Evolutionary conservation across 306 rosid genomes (phyloP).

Genomic region (Vigna reflexopilosa): DNA sequence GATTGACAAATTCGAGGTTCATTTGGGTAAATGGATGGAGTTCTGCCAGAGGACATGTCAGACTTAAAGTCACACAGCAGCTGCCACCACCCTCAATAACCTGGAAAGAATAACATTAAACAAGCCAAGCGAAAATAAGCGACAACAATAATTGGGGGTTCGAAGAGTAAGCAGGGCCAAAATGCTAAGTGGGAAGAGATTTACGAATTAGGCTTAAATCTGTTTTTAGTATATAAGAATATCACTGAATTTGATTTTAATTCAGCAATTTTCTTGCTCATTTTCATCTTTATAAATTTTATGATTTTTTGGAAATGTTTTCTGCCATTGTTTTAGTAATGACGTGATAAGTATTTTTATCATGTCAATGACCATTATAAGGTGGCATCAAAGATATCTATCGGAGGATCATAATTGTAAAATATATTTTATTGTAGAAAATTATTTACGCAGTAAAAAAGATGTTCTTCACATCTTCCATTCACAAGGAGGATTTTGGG

Average conservation of each 20-base stretch:
- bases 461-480: not conserved
- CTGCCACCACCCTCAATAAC: constrained; percentile 63
- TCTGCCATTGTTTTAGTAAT: not conserved
- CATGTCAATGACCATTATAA: not conserved
- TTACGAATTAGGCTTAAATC: not conserved
- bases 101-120: constrained; percentile 52
- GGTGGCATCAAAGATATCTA: not conserved
- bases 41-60: constrained; percentile 53
- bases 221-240: not conserved
- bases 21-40: constrained; percentile 46
- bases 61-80: constrained; percentile 60
- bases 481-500: constrained; percentile 2
- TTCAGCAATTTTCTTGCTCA: not conserved
- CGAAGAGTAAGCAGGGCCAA: not conserved
- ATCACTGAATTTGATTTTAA: not conserved
- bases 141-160: not conserved
- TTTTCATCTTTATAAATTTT: not conserved
- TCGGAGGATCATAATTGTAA: not conserved
- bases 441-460: not conserved
- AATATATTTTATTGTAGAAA: not conserved
- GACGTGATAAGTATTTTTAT: not conserved
- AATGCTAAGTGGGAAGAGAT: not conserved
- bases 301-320: not conserved
- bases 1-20: constrained; percentile 39
- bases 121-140: constrained; percentile 20